Base-by-base conservation (phyloP, 208 protist species). In the Crithidia mellificae region DNA sequence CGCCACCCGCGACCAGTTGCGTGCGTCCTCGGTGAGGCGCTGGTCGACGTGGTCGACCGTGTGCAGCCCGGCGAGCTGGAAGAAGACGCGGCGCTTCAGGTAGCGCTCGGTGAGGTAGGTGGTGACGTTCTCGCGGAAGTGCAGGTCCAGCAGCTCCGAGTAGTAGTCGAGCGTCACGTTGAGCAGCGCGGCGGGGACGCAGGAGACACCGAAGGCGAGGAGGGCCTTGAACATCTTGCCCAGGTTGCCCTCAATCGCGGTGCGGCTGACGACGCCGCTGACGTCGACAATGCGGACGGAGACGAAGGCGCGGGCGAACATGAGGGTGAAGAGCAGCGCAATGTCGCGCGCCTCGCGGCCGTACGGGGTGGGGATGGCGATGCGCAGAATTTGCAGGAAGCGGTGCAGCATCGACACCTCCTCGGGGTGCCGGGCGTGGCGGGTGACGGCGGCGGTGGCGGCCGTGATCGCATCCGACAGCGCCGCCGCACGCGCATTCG, bases 1-100 rank as follows among this genome's bases (percentile, higher is more conserved):
- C 14, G 77, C 44, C 27, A 68, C 47, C 7, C n/a, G 53, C n/a
- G 83, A 54, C 81, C 79, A 92, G 27, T 55, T 41, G 38, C 62
- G 54, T 27, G 92, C 79, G 47, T 93, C 87, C 44, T 85, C 72
- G 19, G 86, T 91, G 39, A 95, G 59, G 62, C 81, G 74, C 63
- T 92, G 78, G 51, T 95, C 87, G 2, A 92, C 55, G 56, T 87
- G 63, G 38, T 80, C 63, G 0, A 92, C 74, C 30, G 56, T 24
- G 68, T 87, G 64, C 30, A 89, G 64, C 6, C 74, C 68, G 5
- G 78, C 87, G 30, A 92, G 36, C 46, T 70, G 73, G 50, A 87
- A 95, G 68, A 93, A 93, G 49, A 90, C 83, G 19, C 81, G 74
- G 22, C 61, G 49, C 38, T 77, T 78, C 54, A 92, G 46, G 67